Evolutionary conservation across 1,284 basidiomycete genomes (phyloP).

Genomic region (Cutaneotrichosporon spelunceum): DNA sequence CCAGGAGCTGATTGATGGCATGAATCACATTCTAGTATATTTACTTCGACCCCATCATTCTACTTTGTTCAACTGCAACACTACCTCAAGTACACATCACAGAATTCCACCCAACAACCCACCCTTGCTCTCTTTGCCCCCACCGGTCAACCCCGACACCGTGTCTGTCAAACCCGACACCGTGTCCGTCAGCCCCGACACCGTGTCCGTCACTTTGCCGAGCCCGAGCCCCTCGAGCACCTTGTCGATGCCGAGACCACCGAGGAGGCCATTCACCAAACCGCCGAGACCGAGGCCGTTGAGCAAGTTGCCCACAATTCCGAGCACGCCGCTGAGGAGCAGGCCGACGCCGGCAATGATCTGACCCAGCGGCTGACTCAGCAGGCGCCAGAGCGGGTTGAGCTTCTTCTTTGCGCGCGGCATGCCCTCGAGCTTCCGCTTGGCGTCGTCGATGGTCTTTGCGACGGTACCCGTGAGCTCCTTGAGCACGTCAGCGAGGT

Average conservation of each 20-base stretch:
- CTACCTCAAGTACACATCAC: neutral
- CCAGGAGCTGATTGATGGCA: no score
- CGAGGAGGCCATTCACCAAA: slow-evolving; percentile 38
- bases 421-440: slow-evolving; percentile 49
- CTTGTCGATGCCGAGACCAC: slow-evolving; percentile 39
- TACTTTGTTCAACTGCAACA: neutral
- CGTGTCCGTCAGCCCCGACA: no score
- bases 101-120: slow-evolving; percentile 5
- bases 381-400: slow-evolving; percentile 50
- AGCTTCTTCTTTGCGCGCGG: slow-evolving; percentile 53
- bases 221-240: slow-evolving; percentile 44
- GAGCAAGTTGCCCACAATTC: slow-evolving; percentile 46
- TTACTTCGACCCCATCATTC: no score
- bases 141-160: neutral
- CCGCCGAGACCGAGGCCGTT: slow-evolving; percentile 48
- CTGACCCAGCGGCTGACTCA: slow-evolving; percentile 50
- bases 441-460: slow-evolving; percentile 53
- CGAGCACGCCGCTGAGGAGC: slow-evolving; percentile 47
- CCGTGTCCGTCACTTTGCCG: slow-evolving; percentile 7
- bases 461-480: slow-evolving; percentile 52
- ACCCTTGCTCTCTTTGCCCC: slow-evolving; percentile 4
- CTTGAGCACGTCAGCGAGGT: slow-evolving; percentile 53
- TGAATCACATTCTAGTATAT: no score
- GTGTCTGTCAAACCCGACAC: neutral
- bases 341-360: slow-evolving; percentile 51